These are phyloP conservation scores for Andrographis paniculata DNA, from an alignment of 305 asterid genomes.

Conservation along the genomic window DNA sequence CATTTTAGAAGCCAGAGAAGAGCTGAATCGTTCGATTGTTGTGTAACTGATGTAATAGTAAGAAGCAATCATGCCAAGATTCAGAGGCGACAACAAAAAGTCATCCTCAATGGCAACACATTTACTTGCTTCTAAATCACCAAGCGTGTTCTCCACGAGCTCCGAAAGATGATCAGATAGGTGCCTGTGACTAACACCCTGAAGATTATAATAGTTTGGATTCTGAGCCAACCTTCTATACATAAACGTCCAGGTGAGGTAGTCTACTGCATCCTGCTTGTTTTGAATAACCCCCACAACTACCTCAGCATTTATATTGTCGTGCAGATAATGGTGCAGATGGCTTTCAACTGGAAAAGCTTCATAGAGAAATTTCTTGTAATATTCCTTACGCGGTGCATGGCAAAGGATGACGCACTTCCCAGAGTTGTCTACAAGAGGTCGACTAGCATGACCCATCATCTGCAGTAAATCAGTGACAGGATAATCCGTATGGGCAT, in stretches of 20 bases:
- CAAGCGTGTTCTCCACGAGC: constrained; percentile 65
- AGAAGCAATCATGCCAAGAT: constrained; percentile 92
- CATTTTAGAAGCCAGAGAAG: constrained; percentile 65
- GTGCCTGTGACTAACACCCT: constrained; percentile 88
- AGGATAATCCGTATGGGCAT: constrained; percentile 77
- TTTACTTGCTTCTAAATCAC: constrained; percentile 72
- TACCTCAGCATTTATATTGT: constrained; percentile 78
- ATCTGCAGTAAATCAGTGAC: constrained; percentile 87
- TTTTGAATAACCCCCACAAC: constrained; percentile 80
- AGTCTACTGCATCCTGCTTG: constrained; percentile 93
- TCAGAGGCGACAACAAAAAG: constrained; percentile 47
- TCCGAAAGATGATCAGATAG: constrained; percentile 90
- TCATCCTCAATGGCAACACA: constrained; percentile 77
- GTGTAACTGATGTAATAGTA: constrained; percentile 83
- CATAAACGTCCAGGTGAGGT: constrained; percentile 91
- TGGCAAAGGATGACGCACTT: constrained; percentile 92
- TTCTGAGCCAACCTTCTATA: constrained; percentile 90
- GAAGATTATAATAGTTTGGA: constrained; percentile 87
- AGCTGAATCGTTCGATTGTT: constrained; percentile 86
- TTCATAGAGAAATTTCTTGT: constrained; percentile 78
- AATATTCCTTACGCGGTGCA: constrained; percentile 88
- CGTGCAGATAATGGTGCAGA: constrained; percentile 86
- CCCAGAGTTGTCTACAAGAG: constrained; percentile 78
- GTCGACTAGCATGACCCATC: constrained; percentile 98
- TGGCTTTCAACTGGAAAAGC: constrained; percentile 96